Percentiles rank a stretch among this genome's conserved stretches.
Conservation (phyloP, 768 basidiomycete species). For the Termitomyces eurrhizus region DNA sequence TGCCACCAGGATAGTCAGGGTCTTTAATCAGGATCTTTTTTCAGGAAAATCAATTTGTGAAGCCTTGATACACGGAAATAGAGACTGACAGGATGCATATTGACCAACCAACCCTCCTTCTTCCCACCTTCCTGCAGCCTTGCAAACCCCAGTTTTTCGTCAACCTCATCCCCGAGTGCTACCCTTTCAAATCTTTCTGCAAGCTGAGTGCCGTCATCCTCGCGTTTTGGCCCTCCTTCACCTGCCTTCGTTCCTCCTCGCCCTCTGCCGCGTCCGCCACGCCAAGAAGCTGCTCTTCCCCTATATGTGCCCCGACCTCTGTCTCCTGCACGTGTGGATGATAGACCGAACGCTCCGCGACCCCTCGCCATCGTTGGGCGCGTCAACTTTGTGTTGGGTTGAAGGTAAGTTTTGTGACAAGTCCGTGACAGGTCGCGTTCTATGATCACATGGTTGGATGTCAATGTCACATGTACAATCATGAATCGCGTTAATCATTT, state of each 20-base stretch:
- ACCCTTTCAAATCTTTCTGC: slow-evolving; percentile 86
- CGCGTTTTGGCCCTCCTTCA: slow-evolving; percentile 60
- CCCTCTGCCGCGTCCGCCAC: slow-evolving; percentile 55
- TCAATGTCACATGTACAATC: neutral
- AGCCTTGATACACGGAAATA: neutral
- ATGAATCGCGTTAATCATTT: neutral
- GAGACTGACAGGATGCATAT: slow-evolving; percentile 89
- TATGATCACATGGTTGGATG: neutral
- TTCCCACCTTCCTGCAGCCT: slow-evolving; percentile 73
- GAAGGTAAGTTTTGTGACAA: slow-evolving; percentile 2
- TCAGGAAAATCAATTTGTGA: neutral
- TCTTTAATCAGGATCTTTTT: slow-evolving; percentile 82
- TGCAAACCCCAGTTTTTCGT: slow-evolving; percentile 89
- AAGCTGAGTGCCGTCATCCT: slow-evolving; percentile 87
- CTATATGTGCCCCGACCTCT: slow-evolving; percentile 43
- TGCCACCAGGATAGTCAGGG: slow-evolving; percentile 77
- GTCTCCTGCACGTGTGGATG: slow-evolving; percentile 45
- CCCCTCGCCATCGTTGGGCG: slow-evolving; percentile 44
- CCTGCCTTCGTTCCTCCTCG: slow-evolving; percentile 40
- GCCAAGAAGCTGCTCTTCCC: slow-evolving; percentile 43
- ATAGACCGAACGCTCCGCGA: slow-evolving; percentile 52
- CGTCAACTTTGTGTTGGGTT: slow-evolving; percentile 7
- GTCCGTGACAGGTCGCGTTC: slow-evolving; percentile 17
- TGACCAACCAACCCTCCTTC: slow-evolving; percentile 92
- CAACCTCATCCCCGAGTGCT: slow-evolving; percentile 75